Conservation (phyloP, 2,329 filamentous ascomycete genomes). For the Plenodomus lindquistii region DNA sequence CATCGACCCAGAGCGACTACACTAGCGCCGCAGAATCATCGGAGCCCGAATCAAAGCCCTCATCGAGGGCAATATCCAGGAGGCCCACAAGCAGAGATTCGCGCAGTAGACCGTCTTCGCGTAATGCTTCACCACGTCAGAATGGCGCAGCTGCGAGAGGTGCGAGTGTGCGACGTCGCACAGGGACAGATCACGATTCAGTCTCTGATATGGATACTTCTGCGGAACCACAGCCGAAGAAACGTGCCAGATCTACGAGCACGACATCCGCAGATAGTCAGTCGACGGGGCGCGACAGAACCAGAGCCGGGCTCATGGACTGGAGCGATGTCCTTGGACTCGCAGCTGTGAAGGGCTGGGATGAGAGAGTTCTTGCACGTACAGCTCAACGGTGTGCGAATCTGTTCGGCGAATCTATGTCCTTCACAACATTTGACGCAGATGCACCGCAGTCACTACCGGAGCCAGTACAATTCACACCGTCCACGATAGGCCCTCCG, state of each 20-base stretch:
- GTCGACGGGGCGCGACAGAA: constrained; percentile 15
- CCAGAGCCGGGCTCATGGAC: constrained; percentile 51
- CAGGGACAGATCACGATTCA: neutral
- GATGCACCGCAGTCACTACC: constrained; percentile 20
- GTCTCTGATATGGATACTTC: neutral
- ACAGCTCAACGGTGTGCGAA: constrained; percentile 73
- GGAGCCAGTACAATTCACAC: constrained; percentile 43
- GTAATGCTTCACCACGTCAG: constrained; percentile 7
- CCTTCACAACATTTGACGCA: constrained; percentile 61
- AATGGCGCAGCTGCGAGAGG: neutral
- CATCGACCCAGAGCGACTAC: constrained; percentile 34
- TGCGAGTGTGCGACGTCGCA: neutral
- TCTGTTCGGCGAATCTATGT: constrained; percentile 75
- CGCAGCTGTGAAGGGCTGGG: constrained; percentile 74
- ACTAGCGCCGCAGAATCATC: constrained; percentile 31
- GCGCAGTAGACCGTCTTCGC: constrained; percentile 13
- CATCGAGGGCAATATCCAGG: constrained; percentile 19
- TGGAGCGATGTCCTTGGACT: constrained; percentile 86
- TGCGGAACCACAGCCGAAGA: constrained; percentile 2
- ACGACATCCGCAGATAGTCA: constrained; percentile 9
- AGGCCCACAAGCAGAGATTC: constrained; percentile 11
- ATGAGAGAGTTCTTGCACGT: constrained; percentile 65
- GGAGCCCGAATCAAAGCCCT: constrained; percentile 12
- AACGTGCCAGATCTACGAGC: constrained; percentile 18
- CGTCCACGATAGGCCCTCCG: constrained; percentile 30